phyloP scores from a whole-genome alignment of 148 eudicot genomes.

The Gaultheria prostrata region DNA sequence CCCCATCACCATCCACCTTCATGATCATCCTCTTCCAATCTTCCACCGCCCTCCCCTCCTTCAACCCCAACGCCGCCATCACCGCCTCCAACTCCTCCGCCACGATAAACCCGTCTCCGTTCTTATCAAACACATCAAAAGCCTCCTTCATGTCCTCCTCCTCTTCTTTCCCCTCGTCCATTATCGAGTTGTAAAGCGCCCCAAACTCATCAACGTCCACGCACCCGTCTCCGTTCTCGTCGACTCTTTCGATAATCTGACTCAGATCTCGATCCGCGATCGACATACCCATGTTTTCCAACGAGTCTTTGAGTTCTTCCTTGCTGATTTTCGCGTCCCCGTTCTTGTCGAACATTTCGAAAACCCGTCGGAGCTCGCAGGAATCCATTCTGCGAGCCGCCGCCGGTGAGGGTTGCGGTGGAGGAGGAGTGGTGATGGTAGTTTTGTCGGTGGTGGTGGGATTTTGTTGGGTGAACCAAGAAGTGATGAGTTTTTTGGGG shows the following conservation, averaged over 20 bases:
- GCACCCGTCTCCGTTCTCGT: no score
- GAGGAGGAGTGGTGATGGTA: background rate
- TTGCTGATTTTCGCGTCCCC: no score
- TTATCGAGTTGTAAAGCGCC: slow-evolving; percentile 21
- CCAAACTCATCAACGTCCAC: no score
- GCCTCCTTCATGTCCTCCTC: slow-evolving; percentile 74
- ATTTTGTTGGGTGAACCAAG: slow-evolving; percentile 19
- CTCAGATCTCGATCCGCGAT: no score
- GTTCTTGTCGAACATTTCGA: no score
- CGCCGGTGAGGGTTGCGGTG: slow-evolving; percentile 34
- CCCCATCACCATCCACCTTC: slow-evolving; percentile 79
- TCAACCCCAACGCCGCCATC: slow-evolving; percentile 51
- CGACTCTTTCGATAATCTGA: no score
- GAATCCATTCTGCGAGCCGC: slow-evolving; percentile 39
- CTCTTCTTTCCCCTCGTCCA: slow-evolving; percentile 5
- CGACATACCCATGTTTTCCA: no score
- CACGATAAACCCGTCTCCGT: slow-evolving; percentile 70
- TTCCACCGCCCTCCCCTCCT: slow-evolving; percentile 43
- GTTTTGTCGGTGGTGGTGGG: background rate
- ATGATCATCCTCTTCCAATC: slow-evolving; percentile 71
- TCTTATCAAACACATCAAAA: slow-evolving; percentile 64
- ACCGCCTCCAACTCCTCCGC: slow-evolving; percentile 66
- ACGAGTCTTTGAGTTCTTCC: no score
- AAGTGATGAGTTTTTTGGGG: slow-evolving; percentile 32
- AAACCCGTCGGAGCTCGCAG: no score